phyloP scores from a whole-genome alignment of 768 basidiomycete genomes.

The Tulasnella sp. region DNA sequence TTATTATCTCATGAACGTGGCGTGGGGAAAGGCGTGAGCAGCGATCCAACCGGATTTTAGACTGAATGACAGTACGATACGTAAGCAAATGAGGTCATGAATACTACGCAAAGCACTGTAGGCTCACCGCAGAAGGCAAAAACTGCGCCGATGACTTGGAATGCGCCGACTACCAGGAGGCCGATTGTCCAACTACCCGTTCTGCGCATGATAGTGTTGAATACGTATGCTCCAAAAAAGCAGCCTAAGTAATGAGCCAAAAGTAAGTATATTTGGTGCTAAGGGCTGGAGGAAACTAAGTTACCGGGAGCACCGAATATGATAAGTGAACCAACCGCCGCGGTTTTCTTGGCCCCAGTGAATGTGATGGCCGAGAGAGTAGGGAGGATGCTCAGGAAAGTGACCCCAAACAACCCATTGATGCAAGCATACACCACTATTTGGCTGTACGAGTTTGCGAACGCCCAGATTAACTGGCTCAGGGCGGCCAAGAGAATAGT shows the following conservation, averaged over 20 bases:
- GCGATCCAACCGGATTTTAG: not conserved
- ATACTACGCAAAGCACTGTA: not conserved
- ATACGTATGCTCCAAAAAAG: not conserved
- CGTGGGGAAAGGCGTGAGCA: too few relatives aligned
- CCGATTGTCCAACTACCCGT: not conserved
- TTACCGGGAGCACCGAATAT: not conserved
- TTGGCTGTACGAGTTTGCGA: not conserved
- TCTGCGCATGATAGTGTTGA: not conserved
- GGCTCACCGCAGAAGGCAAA: not conserved
- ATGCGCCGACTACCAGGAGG: not conserved
- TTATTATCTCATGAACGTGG: too few relatives aligned
- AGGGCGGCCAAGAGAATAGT: not conserved
- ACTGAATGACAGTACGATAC: not conserved
- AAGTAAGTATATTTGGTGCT: not conserved
- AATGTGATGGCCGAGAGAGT: not conserved
- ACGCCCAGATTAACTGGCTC: slow-evolving; percentile 17
- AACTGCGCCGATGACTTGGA: not conserved
- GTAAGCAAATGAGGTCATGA: not conserved
- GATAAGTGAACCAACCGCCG: not conserved
- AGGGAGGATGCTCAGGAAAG: slow-evolving; percentile 1
- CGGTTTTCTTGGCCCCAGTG: not conserved
- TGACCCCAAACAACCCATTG: slow-evolving; percentile 1
- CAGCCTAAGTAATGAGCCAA: too few relatives aligned
- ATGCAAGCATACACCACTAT: not conserved
- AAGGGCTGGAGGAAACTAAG: not conserved